Percentiles rank a stretch among this genome's conserved stretches.
These are phyloP conservation scores for Aspergillus sp. DNA, from an alignment of 2,329 filamentous ascomycete genomes.

Conservation along the genomic window DNA sequence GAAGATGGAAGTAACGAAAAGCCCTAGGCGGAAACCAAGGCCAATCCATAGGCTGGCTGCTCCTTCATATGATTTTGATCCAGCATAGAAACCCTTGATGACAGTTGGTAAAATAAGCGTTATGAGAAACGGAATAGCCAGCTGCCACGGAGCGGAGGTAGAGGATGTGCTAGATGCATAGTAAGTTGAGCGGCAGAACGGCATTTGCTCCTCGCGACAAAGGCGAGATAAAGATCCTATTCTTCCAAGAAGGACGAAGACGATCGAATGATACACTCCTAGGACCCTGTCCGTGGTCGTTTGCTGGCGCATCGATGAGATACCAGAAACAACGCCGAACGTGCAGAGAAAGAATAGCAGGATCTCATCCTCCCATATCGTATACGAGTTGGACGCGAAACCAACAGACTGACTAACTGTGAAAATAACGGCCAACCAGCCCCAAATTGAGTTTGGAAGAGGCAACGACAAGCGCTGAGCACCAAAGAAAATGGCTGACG, in stretches of 20 bases:
- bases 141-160: constrained; percentile 88
- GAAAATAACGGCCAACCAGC: constrained; percentile 79
- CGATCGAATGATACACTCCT: constrained; percentile 78
- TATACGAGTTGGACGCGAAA: constrained; percentile 97
- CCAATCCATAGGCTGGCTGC: constrained; percentile 83
- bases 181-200: constrained; percentile 91
- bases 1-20: constrained; percentile 75
- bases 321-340: constrained; percentile 73
- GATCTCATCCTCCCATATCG: constrained; percentile 97
- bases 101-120: constrained; percentile 71
- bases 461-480: constrained; percentile 49
- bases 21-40: constrained; percentile 71
- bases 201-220: constrained; percentile 98
- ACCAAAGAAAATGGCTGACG: constrained; percentile 41
- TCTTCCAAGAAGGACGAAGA: constrained; percentile 77
- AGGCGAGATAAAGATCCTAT: constrained; percentile 84
- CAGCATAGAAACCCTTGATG: constrained; percentile 77
- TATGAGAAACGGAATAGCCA: constrained; percentile 74
- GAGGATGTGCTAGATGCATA: constrained; percentile 90
- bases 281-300: constrained; percentile 67
- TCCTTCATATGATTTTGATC: constrained; percentile 85
- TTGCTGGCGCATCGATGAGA: constrained; percentile 73
- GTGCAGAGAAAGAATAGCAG: constrained; percentile 87
- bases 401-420: constrained; percentile 86
- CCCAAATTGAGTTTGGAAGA: constrained; percentile 77